Evolutionary conservation across 2,329 filamentous ascomycete species (phyloP), one percentile per base, ranked within the genome.

Genomic region (Aspergillus quadrilineatus): DNA sequence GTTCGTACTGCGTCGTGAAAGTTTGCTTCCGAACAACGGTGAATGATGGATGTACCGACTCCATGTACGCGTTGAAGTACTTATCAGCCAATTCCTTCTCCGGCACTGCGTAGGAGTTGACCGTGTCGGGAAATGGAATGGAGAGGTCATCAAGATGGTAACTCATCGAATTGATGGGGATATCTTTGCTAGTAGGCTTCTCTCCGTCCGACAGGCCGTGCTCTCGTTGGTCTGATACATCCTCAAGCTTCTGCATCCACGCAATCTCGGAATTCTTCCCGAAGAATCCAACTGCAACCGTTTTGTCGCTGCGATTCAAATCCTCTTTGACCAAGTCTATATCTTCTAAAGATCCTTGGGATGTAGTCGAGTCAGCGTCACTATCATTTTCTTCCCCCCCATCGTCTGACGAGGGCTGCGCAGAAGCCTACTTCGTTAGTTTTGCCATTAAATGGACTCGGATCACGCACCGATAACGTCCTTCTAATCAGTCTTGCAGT

Each of bases 201-300:
- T 36, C 30, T 34, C 44, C 14, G 17, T 57, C 46, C 32, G 17
- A 6, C 32, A 61, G 52, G 1, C 43, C 17, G 6, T 51, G 55
- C 47, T 60, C 55, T 41, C 66, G 63, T 45, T 62, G 53, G 57
- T 69, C 57, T 5, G 67, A 56, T 49, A 67, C 66, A 50, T 72
- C 65, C 2, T 68, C 69, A 9, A 77, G 55, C 17, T 68, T 68
- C 45, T 75, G 75, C 55, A 78, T 69, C 76, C 76, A 78, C 2
- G 70, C 68, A 30, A 76, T 62, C 37, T 77, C 75, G 0, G 75
- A 78, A 46, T 72, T 76, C 57, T 78, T 78, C 12, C 76, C 76
- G 57, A 74, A 73, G 55, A 72, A 78, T 0, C 75, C 74, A 2
- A 69, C 70, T 1, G 71, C 68, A 30, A 72, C 64, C 6, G 70